Evolutionary conservation across 192 early-diverging fungal species (phyloP).

Genomic region (Backusella tuberculispora): DNA sequence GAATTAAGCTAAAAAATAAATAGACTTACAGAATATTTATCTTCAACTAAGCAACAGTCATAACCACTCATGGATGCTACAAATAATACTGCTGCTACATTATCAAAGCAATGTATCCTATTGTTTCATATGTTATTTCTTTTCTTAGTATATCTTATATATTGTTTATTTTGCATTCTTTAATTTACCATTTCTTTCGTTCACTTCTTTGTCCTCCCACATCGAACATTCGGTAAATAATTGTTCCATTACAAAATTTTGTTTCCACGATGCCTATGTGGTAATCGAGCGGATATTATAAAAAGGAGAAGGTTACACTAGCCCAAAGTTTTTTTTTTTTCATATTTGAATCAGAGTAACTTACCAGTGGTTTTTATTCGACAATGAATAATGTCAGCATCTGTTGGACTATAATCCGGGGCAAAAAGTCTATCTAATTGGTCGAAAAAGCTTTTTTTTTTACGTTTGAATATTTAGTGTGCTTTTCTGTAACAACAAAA

Average conservation of each 20-base stretch:
- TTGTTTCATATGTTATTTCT: not conserved
- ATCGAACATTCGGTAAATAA: slow-evolving; percentile 62
- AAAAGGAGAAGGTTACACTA: not conserved
- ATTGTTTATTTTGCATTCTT: not conserved
- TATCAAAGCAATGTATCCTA: slow-evolving; percentile 52
- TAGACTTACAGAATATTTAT: slow-evolving; percentile 46
- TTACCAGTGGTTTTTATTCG: slow-evolving; percentile 60
- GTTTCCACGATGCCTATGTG: slow-evolving; percentile 55
- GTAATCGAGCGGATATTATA: not conserved
- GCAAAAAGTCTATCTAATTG: slow-evolving; percentile 50
- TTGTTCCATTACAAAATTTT: slow-evolving; percentile 43
- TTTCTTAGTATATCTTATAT: not conserved
- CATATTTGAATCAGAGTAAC: not conserved
- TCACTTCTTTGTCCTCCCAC: slow-evolving; percentile 61
- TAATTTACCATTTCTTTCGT: slow-evolving; percentile 53
- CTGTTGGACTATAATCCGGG: slow-evolving; percentile 51
- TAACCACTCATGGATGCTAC: slow-evolving; percentile 61
- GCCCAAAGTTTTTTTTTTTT: not conserved
- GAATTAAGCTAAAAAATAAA: not conserved
- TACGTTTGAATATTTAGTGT: not conserved
- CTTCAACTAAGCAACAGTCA: slow-evolving; percentile 58
- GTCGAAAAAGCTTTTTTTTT: slow-evolving; percentile 50
- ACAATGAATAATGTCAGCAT: slow-evolving; percentile 56
- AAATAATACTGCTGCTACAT: slow-evolving; percentile 57
- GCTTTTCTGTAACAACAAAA: not conserved